Evolutionary conservation across 2,329 filamentous ascomycete species (phyloP), one percentile per base, ranked within the genome.

Genomic region (Penicillium sclerotiorum): DNA sequence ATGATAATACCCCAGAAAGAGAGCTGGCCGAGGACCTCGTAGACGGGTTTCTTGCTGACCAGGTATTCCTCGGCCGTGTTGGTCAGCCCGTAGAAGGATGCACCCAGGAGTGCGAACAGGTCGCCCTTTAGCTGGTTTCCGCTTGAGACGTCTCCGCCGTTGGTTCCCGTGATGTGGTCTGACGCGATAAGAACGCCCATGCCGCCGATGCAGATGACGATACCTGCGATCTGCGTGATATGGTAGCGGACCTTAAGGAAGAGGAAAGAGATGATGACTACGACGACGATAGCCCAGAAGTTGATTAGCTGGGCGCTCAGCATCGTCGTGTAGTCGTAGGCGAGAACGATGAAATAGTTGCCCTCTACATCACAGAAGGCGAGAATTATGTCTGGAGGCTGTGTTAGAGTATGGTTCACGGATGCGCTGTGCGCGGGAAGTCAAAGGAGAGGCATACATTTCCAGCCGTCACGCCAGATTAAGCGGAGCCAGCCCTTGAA

Each of bases 241-340:
- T 91, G 90, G 80, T 99, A 99, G 63, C 94, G 89, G 37, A 99
- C 94, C 59, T 80, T 82, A 50, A 99, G 83, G 61, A 96, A 78
- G 56, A 86, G 59, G 74, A 95, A 92, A 22, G 90, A 96, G 58
- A 96, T 75, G 53, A 88, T 67, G 17, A 97, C 90, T 18, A 99
- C 94, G 55, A 93, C 86, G 43, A 95, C 89, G 60, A 99, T 97
- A 61, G 92, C 89, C 93, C 93, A 97, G 77, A 97, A 97, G 80
- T 96, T 96, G 75, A 99, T 90, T 45, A 99, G 82, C 78, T 97
- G 92, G 13, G 91, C 91, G 17, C 88, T 94, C 41, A 97, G 81
- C 61, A 96, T 87, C 64, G 92, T 96, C 47, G 93, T 96, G 78
- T 95, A 86, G 52, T 88, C 82, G 77, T 97, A 99, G 5, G 93